Percentiles rank a stretch among this genome's conserved stretches.
These are phyloP conservation scores for Aquanectria penicillioides DNA, from an alignment of 2,329 filamentous ascomycete species.

Conservation along the genomic window DNA sequence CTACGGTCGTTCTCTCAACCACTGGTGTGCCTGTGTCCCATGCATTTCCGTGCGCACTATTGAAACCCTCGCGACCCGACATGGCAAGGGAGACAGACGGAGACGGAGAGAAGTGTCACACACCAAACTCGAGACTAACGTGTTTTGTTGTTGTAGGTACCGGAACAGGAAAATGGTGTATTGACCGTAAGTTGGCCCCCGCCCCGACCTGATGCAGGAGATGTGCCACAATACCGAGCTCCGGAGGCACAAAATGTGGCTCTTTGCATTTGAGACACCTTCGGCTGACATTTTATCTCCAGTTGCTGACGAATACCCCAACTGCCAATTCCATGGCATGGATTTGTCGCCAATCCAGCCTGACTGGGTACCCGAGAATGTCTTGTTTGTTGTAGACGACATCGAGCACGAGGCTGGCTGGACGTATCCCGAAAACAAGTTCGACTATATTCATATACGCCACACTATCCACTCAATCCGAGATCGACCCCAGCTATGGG, in stretches of 20 bases:
- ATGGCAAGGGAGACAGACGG: background rate
- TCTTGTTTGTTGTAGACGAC: constrained; percentile 63
- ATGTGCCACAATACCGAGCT: too few relatives aligned
- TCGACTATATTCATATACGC: constrained; percentile 62
- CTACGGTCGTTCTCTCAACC: background rate
- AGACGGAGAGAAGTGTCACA: too few relatives aligned
- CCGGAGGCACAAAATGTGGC: background rate
- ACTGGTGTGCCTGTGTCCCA: background rate
- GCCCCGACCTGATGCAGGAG: background rate
- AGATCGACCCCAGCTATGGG: constrained; percentile 52
- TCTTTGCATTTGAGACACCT: background rate
- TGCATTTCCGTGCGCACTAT: background rate
- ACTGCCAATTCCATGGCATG: constrained; percentile 56
- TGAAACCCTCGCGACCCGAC: background rate
- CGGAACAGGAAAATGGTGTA: constrained; percentile 62
- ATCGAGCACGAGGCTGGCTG: constrained; percentile 62
- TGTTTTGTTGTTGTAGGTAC: constrained; percentile 50
- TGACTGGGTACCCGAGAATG: constrained; percentile 60
- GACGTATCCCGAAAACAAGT: constrained; percentile 56
- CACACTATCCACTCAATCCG: constrained; percentile 57
- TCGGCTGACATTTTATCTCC: constrained; percentile 20
- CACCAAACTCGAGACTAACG: background rate
- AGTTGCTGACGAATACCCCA: constrained; percentile 61
- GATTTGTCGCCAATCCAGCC: constrained; percentile 64
- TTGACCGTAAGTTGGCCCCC: constrained; percentile 55